Base-by-base conservation (phyloP, 176 grass and related monocot species). In the Saccharum spontaneum region DNA sequence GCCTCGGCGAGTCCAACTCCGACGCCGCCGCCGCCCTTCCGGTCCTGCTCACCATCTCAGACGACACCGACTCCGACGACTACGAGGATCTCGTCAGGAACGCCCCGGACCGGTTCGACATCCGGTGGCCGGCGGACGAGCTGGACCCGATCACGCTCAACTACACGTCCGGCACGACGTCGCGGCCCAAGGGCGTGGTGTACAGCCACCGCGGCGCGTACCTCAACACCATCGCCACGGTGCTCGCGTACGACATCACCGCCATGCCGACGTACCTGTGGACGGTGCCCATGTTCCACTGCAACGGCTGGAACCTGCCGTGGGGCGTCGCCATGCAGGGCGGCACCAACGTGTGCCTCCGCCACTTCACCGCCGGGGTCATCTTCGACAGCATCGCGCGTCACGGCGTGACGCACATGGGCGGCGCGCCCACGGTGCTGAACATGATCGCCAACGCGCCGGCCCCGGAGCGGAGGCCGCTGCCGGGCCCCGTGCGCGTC, bases 231-330 rank as follows among this genome's bases (percentile, higher is more conserved):
- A 43, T 93, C 15, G 88, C 68, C 2, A 88, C 88, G 5, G 83
- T 88, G 8, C 85, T 90, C 15, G 28, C 71, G 10, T 82, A 76
- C 62, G 91, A 93, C 78, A 86, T 93, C 78, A 73, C 86, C 22
- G 20, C 75, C 37, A 86, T 76, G 85, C 82, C 88, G 0, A 80
- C 37, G n/a, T 88, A 88, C 79, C 75, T 86, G 1, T 93, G 92
- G 92, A 93, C 88, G 0, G 85, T 90, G 83, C 92, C 92, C 8
- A 88, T 93, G 82, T 93, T 88, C 86, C 91, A 93, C 62, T 76
- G 88, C 86, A 93, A 93, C 20, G 92, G 88, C 8, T 93, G 88
- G 92, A 37, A 79, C 86, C 63, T 93, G 5, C 22, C 82, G 2
- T 93, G 92, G 88, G 92, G 79, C n/a, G 50, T 90, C 11, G 86